phyloP scores from a whole-genome alignment of 768 basidiomycete species.

The Tephrocybe sp. region DNA sequence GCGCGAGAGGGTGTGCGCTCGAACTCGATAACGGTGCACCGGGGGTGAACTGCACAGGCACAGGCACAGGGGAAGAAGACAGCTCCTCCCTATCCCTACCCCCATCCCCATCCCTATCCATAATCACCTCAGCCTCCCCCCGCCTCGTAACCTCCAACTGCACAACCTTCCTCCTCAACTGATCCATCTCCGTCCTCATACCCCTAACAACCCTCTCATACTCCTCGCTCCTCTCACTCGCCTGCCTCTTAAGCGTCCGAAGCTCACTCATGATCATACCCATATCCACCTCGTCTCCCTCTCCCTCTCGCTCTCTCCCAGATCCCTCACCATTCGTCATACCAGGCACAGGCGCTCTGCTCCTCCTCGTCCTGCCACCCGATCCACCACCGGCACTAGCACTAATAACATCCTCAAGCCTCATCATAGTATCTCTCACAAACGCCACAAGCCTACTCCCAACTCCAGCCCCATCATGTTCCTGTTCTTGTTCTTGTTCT shows the following conservation, averaged over 20 bases:
- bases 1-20: background rate
- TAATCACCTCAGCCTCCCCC: background rate
- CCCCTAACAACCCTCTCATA: conserved; percentile 2
- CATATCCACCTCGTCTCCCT: background rate
- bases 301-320: background rate
- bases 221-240: conserved; percentile 2
- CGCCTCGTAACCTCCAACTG: background rate
- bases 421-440: conserved; percentile 9
- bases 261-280: conserved; percentile 1
- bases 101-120: background rate
- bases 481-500: too few species aligned
- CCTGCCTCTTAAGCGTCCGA: background rate
- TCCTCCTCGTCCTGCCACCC: background rate
- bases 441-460: conserved; percentile 15
- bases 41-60: too few species aligned
- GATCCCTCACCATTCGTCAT: too few species aligned
- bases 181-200: conserved; percentile 12
- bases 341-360: background rate
- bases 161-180: conserved; percentile 9
- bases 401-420: conserved; percentile 8
- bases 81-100: background rate
- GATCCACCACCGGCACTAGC: background rate
- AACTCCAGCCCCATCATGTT: too few species aligned
- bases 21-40: too few species aligned
- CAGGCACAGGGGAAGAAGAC: too few species aligned